Evolutionary conservation across 345 rosid genomes (phyloP).

Genomic region (Rhodamnia argentea): DNA sequence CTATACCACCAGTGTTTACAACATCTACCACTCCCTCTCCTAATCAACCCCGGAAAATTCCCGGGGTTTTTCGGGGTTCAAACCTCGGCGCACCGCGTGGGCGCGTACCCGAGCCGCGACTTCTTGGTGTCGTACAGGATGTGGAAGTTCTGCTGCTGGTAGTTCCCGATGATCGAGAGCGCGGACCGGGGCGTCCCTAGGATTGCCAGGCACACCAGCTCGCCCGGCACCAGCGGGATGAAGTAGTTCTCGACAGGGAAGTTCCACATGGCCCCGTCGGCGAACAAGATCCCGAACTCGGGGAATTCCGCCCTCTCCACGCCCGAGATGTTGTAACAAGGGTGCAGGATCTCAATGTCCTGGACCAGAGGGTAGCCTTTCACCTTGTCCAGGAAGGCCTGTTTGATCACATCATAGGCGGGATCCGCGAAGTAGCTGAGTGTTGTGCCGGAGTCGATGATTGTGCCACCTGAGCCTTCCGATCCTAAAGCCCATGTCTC

Average conservation of each 20-base stretch:
- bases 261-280: slow-evolving; percentile 79
- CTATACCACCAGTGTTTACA: neutral
- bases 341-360: slow-evolving; percentile 53
- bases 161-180: slow-evolving; percentile 81
- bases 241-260: slow-evolving; percentile 85
- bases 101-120: slow-evolving; percentile 84
- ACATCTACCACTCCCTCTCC: neutral
- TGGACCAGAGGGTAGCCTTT: slow-evolving; percentile 42
- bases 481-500: slow-evolving; percentile 58
- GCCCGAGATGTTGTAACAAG: slow-evolving; percentile 86
- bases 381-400: slow-evolving; percentile 51
- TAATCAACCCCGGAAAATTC: neutral
- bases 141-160: slow-evolving; percentile 96
- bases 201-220: slow-evolving; percentile 73
- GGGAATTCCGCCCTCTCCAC: slow-evolving; percentile 49
- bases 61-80: neutral
- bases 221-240: slow-evolving; percentile 43
- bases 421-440: slow-evolving; percentile 81
- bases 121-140: slow-evolving; percentile 73
- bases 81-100: slow-evolving; percentile 65
- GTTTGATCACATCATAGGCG: slow-evolving; percentile 45
- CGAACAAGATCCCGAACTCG: slow-evolving; percentile 52
- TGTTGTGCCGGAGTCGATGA: slow-evolving; percentile 89
- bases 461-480: slow-evolving; percentile 73
- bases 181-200: slow-evolving; percentile 71